A percentile compares a stretch with the other conserved stretches of the same genome.
Evolutionary conservation across 2,329 filamentous ascomycete species (phyloP).

Genomic region (Pseudogymnoascus destructans): DNA sequence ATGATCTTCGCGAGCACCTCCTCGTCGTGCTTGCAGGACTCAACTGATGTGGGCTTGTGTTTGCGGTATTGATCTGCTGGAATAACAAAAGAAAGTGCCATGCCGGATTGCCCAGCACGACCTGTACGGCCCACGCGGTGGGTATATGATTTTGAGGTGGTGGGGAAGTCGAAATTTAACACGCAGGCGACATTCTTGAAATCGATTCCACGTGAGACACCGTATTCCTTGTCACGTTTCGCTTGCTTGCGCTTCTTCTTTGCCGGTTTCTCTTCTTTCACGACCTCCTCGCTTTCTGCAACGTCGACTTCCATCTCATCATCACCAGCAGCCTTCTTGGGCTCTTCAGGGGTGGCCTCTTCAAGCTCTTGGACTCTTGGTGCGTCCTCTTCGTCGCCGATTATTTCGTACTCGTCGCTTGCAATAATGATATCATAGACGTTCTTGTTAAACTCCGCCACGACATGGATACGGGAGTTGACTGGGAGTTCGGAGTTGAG

Average conservation of each 20-base stretch:
- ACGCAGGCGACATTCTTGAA: constrained; percentile 92
- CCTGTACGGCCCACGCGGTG: constrained; percentile 92
- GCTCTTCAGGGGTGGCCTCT: constrained; percentile 25
- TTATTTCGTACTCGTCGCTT: constrained; percentile 76
- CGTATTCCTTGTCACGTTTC: constrained; percentile 72
- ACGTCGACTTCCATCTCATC: constrained; percentile 25
- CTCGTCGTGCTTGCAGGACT: constrained; percentile 70
- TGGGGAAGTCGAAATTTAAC: constrained; percentile 92
- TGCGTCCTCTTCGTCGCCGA: constrained; percentile 47
- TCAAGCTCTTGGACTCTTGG: constrained; percentile 25
- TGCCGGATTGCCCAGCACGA: constrained; percentile 79
- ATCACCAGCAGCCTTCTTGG: constrained; percentile 12
- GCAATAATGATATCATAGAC: constrained; percentile 98
- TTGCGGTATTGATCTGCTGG: constrained; percentile 72
- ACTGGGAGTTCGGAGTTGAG: constrained; percentile 90
- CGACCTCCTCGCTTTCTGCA: constrained; percentile 26
- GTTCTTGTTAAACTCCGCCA: constrained; percentile 93
- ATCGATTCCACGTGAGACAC: constrained; percentile 90
- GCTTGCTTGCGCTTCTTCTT: constrained; percentile 53
- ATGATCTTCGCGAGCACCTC: constrained; percentile 68
- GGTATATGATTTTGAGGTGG: constrained; percentile 82
- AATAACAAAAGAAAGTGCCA: constrained; percentile 90
- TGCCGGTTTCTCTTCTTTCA: constrained; percentile 27
- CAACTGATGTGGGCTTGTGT: constrained; percentile 72
- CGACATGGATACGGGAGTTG: constrained; percentile 84